Base-by-base conservation (phyloP, 345 rosid genomes). In the Ceriops decandra region DNA sequence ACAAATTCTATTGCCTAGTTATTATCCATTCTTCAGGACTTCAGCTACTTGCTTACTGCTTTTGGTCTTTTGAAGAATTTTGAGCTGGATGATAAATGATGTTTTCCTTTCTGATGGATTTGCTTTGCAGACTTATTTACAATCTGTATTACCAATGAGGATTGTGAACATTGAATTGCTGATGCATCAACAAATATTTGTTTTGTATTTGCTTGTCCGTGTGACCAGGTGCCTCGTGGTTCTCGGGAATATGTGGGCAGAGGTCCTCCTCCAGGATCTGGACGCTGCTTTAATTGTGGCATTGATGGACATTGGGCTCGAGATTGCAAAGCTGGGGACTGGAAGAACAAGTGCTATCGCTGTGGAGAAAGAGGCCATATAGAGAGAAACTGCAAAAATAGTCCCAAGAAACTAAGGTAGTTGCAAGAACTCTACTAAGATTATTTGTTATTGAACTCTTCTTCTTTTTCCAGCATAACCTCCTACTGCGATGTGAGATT, bases 291-390 rank as follows among this genome's bases (percentile, higher is more conserved):
- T 61, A 93, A 91, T 11, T 93, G 98, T 70, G 98, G 98, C 42
- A 84, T 93, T 57, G 98, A 93, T 84, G 98, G 98, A 21, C 98
- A 93, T 28, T 89, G 97, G 98, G 97, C 97, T 62, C 81, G 97
- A 58, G 98, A 93, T 80, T 91, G 97, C 85, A 93, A 88, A 63
- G 95, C 96, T 69, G 98, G 98, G 30, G 98, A 92, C 78, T 90
- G 98, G 96, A 92, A 92, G 80, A 93, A 91, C 73, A 91, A 89
- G 74, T 93, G 98, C 70, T 93, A 91, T 66, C 93, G 97, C 52
- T 93, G 98, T 81, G 98, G 97, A 21, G 98, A 89, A 73, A 76
- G 97, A 66, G 98, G 97, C 46, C 98, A 93, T 79, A 88, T 91
- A 64, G 98, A 93, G 77, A 83, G 97, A 63, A 86, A 86, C 82